Conservation (phyloP, 495 filamentous ascomycete genomes). For the Emericellopsis terricola region DNA sequence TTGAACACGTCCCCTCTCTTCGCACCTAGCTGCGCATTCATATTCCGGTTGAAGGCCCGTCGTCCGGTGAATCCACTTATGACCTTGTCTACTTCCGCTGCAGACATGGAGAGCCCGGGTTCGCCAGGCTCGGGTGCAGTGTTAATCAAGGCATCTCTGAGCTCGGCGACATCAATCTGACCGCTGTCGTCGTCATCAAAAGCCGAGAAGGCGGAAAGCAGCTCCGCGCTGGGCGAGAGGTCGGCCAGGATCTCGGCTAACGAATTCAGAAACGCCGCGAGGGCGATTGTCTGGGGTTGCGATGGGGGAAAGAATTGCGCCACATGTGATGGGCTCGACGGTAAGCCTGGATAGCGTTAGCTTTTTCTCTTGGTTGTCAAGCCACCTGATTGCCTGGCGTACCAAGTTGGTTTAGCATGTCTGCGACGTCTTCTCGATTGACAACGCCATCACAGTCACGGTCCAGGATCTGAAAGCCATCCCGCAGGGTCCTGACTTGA, state of each 20-base stretch:
- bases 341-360: constrained; percentile 17
- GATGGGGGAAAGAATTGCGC: constrained; percentile 61
- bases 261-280: constrained; percentile 67
- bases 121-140: constrained; percentile 64
- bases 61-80: constrained; percentile 70
- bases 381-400: neutral
- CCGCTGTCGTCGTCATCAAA: constrained; percentile 95
- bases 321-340: constrained; percentile 36
- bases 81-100: constrained; percentile 65
- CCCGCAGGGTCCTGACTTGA: constrained; percentile 57
- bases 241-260: constrained; percentile 53
- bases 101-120: constrained; percentile 41
- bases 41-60: constrained; percentile 48
- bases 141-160: constrained; percentile 66
- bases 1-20: constrained; percentile 56
- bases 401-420: constrained; percentile 68
- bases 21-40: constrained; percentile 19
- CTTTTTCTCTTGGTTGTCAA: constrained; percentile 1
- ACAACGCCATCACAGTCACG: constrained; percentile 61
- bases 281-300: constrained; percentile 48
- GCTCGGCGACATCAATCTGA: constrained; percentile 67
- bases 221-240: constrained; percentile 55
- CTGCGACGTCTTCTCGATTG: constrained; percentile 56
- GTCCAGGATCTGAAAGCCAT: constrained; percentile 77
- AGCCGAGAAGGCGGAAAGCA: constrained; percentile 73